These are phyloP conservation scores for Elasticomyces elasticus DNA, from an alignment of 495 filamentous ascomycete species.

Conservation along the genomic window DNA sequence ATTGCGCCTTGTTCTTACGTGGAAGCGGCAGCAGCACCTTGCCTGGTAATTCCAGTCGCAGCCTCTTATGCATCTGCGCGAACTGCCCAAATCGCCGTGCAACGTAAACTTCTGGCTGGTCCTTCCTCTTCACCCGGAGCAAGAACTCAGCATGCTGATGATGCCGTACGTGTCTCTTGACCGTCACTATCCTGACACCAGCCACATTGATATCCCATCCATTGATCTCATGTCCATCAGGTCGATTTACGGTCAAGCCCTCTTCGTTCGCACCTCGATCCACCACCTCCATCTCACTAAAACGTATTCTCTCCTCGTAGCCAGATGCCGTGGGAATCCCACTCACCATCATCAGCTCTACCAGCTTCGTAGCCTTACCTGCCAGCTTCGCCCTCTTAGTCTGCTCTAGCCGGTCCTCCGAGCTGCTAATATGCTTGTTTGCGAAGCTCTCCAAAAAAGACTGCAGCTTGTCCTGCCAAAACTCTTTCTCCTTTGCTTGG, in stretches of 20 bases:
- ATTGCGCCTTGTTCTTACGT: conserved; percentile 70
- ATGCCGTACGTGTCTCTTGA: conserved; percentile 79
- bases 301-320: conserved; percentile 92
- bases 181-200: conserved; percentile 65
- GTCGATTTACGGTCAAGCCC: conserved; percentile 72
- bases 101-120: conserved; percentile 62
- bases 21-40: conserved; percentile 81
- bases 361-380: conserved; percentile 82
- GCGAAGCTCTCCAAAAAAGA: conserved; percentile 95
- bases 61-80: conserved; percentile 59
- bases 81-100: conserved; percentile 87
- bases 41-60: conserved; percentile 80
- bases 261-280: conserved; percentile 86
- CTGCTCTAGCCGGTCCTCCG: conserved; percentile 89
- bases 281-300: conserved; percentile 92
- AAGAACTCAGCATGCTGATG: conserved; percentile 95
- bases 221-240: conserved; percentile 82
- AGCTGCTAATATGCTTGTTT: conserved; percentile 94
- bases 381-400: conserved; percentile 91
- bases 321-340: conserved; percentile 91
- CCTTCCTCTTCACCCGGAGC: conserved; percentile 65
- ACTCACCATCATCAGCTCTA: conserved; percentile 99
- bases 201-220: conserved; percentile 97
- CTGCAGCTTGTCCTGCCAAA: conserved; percentile 98
- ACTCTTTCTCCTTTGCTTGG: conserved; percentile 93